Evolutionary conservation across 139 green algal genomes (phyloP).

Genomic region (Volvox reticuliferus): DNA sequence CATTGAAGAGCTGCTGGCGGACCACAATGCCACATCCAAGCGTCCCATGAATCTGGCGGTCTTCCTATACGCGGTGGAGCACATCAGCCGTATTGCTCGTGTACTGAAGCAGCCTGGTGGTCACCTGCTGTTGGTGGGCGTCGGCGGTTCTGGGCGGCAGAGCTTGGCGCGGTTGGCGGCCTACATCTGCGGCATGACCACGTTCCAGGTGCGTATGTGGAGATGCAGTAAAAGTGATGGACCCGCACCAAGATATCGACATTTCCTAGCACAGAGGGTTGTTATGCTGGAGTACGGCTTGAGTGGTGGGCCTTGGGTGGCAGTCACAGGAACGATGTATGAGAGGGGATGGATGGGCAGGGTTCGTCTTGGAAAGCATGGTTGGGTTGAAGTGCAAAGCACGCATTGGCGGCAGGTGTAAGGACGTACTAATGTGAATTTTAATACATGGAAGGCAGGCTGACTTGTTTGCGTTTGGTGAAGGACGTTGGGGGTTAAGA

Average conservation of each 20-base stretch:
- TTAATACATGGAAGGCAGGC: too few relatives aligned
- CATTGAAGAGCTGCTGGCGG: constrained; percentile 75
- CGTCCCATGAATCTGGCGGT: constrained; percentile 84
- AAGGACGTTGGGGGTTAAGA: too few relatives aligned
- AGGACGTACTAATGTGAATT: too few relatives aligned
- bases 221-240: background rate
- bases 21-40: constrained; percentile 85
- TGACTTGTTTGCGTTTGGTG: too few relatives aligned
- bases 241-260: background rate
- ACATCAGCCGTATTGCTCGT: constrained; percentile 72
- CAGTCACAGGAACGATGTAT: background rate
- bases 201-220: constrained; percentile 69
- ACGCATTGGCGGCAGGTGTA: too few relatives aligned
- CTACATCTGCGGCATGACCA: constrained; percentile 79
- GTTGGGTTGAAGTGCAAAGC: too few relatives aligned
- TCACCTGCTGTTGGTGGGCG: constrained; percentile 84
- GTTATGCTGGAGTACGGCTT: background rate
- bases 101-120: constrained; percentile 68
- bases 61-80: constrained; percentile 86
- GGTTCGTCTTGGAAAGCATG: background rate
- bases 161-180: constrained; percentile 79
- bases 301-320: background rate
- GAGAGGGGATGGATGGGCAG: background rate
- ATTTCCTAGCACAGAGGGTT: too few relatives aligned
- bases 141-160: constrained; percentile 82